phyloP scores from a whole-genome alignment of 495 filamentous ascomycete genomes.

The Usnea hakonensis region DNA sequence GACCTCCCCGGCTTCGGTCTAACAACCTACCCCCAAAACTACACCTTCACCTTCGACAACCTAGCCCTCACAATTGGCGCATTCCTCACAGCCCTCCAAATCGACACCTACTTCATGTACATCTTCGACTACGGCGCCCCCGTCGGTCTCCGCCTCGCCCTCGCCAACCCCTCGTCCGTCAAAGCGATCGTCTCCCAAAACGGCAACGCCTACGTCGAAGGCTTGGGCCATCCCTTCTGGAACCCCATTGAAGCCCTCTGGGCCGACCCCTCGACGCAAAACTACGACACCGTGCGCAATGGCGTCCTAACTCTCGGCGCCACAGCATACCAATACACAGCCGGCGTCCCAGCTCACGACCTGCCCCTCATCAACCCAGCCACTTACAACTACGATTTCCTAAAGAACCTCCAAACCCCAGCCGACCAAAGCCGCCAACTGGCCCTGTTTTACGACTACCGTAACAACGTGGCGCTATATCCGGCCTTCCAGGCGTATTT shows the following conservation, averaged over 20 bases:
- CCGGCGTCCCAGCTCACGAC: conserved; percentile 34
- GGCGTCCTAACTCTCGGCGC: conserved; percentile 38
- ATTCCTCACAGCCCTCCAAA: conserved; percentile 40
- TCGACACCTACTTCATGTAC: conserved; percentile 48
- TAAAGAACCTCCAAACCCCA: conserved; percentile 41
- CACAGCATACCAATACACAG: conserved; percentile 49
- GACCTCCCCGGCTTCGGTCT: conserved; percentile 58
- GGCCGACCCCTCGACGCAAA: conserved; percentile 29
- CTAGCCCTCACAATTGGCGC: conserved; percentile 40
- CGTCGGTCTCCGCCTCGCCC: conserved; percentile 45
- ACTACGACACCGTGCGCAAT: conserved; percentile 31
- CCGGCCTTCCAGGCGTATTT: conserved; percentile 54
- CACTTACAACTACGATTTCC: conserved; percentile 42
- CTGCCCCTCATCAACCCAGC: conserved; percentile 40
- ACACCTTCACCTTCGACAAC: conserved; percentile 45
- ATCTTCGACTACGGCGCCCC: conserved; percentile 64
- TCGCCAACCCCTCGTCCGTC: conserved; percentile 31
- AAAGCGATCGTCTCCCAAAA: conserved; percentile 52
- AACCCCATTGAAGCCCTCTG: conserved; percentile 41
- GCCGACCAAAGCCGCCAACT: conserved; percentile 51
- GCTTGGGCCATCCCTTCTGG: conserved; percentile 50
- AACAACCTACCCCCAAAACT: conserved; percentile 41
- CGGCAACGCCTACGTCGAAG: conserved; percentile 56
- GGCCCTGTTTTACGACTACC: conserved; percentile 51
- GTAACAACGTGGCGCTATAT: conserved; percentile 48